Percentiles rank a stretch among this genome's conserved stretches.
Evolutionary conservation across 495 filamentous ascomycete genomes (phyloP).

Genomic region (Penicilliopsis zonata): DNA sequence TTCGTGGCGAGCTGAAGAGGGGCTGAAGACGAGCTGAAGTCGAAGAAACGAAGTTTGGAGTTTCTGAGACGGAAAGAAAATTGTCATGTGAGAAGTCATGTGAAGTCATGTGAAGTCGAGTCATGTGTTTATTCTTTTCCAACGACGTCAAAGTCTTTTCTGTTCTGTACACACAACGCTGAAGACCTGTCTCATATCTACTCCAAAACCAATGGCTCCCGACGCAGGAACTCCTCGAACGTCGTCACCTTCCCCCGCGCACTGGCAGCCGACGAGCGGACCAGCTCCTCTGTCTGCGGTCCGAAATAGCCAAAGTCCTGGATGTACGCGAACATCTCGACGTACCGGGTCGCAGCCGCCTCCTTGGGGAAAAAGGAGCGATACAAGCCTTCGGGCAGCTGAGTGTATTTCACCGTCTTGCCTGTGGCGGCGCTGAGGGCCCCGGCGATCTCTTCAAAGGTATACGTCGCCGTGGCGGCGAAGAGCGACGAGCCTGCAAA

Average conservation of each 20-base stretch:
- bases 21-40: too few relatives aligned
- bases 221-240: constrained; percentile 32
- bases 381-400: constrained; percentile 27
- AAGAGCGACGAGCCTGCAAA: constrained; percentile 34
- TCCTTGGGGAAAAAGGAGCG: constrained; percentile 13
- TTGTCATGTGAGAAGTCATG: too few relatives aligned
- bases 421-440: constrained; percentile 28
- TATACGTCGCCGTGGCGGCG: constrained; percentile 25
- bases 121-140: too few relatives aligned
- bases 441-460: constrained; percentile 20
- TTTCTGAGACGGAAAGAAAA: too few relatives aligned
- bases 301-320: constrained; percentile 39
- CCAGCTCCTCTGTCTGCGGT: constrained; percentile 19
- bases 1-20: too few relatives aligned
- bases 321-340: constrained; percentile 20
- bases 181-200: too few relatives aligned
- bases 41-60: too few relatives aligned
- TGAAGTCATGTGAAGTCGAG: too few relatives aligned
- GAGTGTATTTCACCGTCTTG: constrained; percentile 32
- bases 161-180: too few relatives aligned
- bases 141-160: too few relatives aligned
- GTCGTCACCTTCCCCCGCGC: constrained; percentile 26
- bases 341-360: constrained; percentile 11
- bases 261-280: constrained; percentile 25
- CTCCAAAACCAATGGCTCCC: not conserved